These are phyloP conservation scores for Talaromyces thailandensis DNA, from an alignment of 495 filamentous ascomycete species.

Conservation along the genomic window DNA sequence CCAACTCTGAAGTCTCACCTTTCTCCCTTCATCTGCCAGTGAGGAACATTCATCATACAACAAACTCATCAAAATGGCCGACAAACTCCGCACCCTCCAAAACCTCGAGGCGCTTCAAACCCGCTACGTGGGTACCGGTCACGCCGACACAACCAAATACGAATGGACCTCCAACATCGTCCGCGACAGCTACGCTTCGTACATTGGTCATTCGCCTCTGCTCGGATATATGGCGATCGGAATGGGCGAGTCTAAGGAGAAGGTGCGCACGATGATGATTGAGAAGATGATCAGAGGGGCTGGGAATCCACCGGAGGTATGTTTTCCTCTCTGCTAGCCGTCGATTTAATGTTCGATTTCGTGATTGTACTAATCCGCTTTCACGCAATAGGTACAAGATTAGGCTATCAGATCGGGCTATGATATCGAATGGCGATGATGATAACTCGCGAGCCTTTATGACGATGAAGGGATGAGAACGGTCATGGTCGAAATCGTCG, in stretches of 20 bases:
- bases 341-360: not conserved
- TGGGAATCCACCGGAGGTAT: constrained; percentile 66
- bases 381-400: not conserved
- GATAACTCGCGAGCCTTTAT: not conserved
- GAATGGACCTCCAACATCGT: constrained; percentile 93
- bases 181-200: constrained; percentile 72
- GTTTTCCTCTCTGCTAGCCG: too few relatives aligned
- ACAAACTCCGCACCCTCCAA: constrained; percentile 95
- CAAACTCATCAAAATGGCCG: constrained; percentile 49
- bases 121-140: constrained; percentile 92
- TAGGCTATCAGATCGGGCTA: not conserved
- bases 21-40: not conserved
- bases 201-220: constrained; percentile 83
- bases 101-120: constrained; percentile 94
- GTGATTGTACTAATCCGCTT: not conserved
- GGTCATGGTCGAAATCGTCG: not conserved
- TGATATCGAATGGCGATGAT: not conserved
- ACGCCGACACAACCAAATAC: constrained; percentile 92
- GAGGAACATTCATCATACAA: not conserved
- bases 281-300: constrained; percentile 91
- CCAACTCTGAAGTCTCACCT: not conserved
- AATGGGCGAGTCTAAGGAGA: constrained; percentile 74
- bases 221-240: constrained; percentile 86
- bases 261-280: constrained; percentile 67
- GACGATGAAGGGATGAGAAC: not conserved